Conservation (phyloP, 2,329 filamentous ascomycete genomes). For the Lecanicillium sp. region DNA sequence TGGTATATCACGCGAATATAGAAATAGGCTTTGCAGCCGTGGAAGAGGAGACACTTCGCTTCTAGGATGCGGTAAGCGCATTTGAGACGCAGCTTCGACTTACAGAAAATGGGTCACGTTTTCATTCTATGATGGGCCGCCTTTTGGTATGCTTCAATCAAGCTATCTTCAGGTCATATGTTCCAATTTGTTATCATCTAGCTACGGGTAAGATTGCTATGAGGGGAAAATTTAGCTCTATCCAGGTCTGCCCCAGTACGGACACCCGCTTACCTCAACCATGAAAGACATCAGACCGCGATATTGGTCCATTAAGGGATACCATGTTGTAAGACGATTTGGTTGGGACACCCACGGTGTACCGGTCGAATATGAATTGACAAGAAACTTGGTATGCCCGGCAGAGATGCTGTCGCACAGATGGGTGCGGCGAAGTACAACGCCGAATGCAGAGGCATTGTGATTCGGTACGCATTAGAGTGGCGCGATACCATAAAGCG, state of each 20-base stretch:
- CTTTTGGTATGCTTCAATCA: conserved; percentile 36
- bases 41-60: conserved; percentile 18
- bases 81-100: conserved; percentile 35
- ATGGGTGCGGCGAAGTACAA: conserved; percentile 81
- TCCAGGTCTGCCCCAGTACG: conserved; percentile 26
- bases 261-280: conserved; percentile 73
- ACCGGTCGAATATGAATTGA: conserved; percentile 86
- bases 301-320: conserved; percentile 90
- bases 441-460: conserved; percentile 75
- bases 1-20: background rate
- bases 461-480: conserved; percentile 75
- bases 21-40: conserved; percentile 18
- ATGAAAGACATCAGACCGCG: conserved; percentile 90
- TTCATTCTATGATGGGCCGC: conserved; percentile 80
- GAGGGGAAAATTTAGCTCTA: too few relatives aligned
- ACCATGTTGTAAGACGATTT: conserved; percentile 60
- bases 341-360: conserved; percentile 57
- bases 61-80: conserved; percentile 18
- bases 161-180: background rate
- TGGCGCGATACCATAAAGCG: conserved; percentile 74
- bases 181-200: background rate
- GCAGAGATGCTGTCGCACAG: conserved; percentile 72
- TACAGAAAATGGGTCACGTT: conserved; percentile 71
- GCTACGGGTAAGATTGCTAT: background rate
- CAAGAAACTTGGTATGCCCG: conserved; percentile 78